These are phyloP conservation scores for Calonectria ilicicola DNA, from an alignment of 2,329 filamentous ascomycete species.

Conservation along the genomic window DNA sequence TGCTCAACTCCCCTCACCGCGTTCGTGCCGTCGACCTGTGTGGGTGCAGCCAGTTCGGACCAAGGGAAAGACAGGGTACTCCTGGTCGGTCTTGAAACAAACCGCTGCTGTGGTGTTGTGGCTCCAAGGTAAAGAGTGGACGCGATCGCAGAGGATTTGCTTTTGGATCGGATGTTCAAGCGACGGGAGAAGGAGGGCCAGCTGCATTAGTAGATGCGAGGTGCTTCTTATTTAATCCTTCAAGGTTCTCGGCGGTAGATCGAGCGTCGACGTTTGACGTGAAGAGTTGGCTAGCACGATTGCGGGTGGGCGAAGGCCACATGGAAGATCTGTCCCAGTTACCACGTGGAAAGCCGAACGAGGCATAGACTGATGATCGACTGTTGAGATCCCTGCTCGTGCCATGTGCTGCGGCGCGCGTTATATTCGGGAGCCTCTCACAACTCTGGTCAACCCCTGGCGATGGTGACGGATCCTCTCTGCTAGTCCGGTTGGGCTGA, in stretches of 20 bases:
- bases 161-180: neutral
- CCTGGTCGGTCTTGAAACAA: neutral
- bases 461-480: neutral
- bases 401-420: constrained; percentile 2
- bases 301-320: constrained; percentile 2
- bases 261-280: neutral
- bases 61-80: neutral
- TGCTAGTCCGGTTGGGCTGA: neutral
- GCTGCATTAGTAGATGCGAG: neutral
- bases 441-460: neutral
- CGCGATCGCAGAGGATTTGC: constrained; percentile 7
- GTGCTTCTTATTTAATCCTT: constrained; percentile 6
- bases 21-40: neutral
- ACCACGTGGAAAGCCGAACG: constrained; percentile 1
- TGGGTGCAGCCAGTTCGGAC: neutral
- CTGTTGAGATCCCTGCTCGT: neutral
- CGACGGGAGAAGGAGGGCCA: neutral
- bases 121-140: neutral
- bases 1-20: neutral
- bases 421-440: neutral
- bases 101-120: neutral
- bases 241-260: neutral
- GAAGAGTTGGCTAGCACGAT: neutral
- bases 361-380: neutral
- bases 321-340: constrained; percentile 9